phyloP scores from a whole-genome alignment of 1,139 yeast genomes.

The Wickerhamomyces sp. region DNA sequence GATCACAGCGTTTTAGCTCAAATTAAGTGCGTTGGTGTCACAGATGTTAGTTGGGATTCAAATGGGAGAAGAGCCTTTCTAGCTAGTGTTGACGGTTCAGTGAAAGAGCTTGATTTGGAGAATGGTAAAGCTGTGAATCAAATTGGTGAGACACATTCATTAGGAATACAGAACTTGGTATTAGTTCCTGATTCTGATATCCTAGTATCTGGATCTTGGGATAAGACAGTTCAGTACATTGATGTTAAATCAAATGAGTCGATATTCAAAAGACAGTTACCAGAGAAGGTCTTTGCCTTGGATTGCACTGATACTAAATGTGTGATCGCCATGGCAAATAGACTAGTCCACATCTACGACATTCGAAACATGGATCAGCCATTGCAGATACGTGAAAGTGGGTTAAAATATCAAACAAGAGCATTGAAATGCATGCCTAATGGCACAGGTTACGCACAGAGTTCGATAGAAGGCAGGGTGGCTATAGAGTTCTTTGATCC shows the following conservation, averaged over 20 bases:
- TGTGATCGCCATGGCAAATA: conserved; percentile 53
- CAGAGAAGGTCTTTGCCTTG: conserved; percentile 61
- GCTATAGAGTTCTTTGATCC: conserved; percentile 71
- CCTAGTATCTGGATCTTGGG: conserved; percentile 51
- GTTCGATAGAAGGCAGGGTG: conserved; percentile 87
- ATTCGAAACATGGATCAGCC: conserved; percentile 42
- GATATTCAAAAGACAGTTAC: conserved; percentile 23
- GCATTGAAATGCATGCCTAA: conserved; percentile 55
- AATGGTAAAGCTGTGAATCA: conserved; percentile 22
- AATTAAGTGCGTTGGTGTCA: too few species aligned
- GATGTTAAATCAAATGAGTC: conserved; percentile 29
- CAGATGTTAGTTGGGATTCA: conserved; percentile 20
- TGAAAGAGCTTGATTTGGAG: conserved; percentile 41
- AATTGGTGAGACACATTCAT: conserved; percentile 7
- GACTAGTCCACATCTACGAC: conserved; percentile 58
- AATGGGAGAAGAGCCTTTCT: conserved; percentile 26
- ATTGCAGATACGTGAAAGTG: conserved; percentile 56
- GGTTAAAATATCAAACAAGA: conserved; percentile 68
- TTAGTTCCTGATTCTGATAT: conserved; percentile 8
- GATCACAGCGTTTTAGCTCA: too few species aligned
- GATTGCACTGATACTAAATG: conserved; percentile 47
- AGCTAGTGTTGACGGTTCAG: conserved; percentile 40
- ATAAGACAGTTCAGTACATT: conserved; percentile 38
- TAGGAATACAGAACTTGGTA: conserved; percentile 18
- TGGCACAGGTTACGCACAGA: conserved; percentile 64